Evolutionary conservation across 2,329 filamentous ascomycete genomes (phyloP), one percentile per base, ranked within the genome.

Genomic region (Metarhizium anisopliae): DNA sequence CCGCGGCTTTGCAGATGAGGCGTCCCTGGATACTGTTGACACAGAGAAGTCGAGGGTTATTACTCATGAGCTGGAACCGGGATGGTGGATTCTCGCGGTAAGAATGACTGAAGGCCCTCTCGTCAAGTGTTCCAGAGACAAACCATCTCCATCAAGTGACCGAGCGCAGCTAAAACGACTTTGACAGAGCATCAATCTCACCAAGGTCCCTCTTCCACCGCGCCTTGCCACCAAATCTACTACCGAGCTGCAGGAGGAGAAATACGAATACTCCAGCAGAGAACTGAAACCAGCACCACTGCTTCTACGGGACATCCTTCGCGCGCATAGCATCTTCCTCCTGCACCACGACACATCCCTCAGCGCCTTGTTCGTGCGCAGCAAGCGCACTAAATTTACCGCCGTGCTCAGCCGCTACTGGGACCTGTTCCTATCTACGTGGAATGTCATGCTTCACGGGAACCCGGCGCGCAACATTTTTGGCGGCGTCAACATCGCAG

Each of bases 11-110:
- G 88, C 92, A 2, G 80, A 83, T 59, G 89, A 86, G 57, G 79
- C 85, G 61, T 70, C 89, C 2, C 82, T 96, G 43, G 90, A 96
- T 64, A 84, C 85, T 10, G 86, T 99, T 58, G 94, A 99, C 67
- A 97, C 94, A 1, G 89, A 96, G 64, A 94, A 89, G 74, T 85
- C 87, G 52, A 83, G 92, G 36, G 86, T 96, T 38, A 79, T 97
- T 38, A 74, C 96, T 49, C 84, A 90, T 64, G 91, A 99, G 74
- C 73, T 99, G 60, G 93, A 99, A 70, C 76, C 82, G 16, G 89
- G 89, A 35, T 99, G 94, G 94, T 99, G 95, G 95, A 85, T 97
- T 59, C 75, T 97, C 58, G 92, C 90, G 59, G 91, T 95, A 77
- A 67, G 88, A 74, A 20, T 13, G 30, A 52, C n/a, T 8, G 35